phyloP scores from a whole-genome alignment of 306 rosid species.

The Vigna reflexopilosa region DNA sequence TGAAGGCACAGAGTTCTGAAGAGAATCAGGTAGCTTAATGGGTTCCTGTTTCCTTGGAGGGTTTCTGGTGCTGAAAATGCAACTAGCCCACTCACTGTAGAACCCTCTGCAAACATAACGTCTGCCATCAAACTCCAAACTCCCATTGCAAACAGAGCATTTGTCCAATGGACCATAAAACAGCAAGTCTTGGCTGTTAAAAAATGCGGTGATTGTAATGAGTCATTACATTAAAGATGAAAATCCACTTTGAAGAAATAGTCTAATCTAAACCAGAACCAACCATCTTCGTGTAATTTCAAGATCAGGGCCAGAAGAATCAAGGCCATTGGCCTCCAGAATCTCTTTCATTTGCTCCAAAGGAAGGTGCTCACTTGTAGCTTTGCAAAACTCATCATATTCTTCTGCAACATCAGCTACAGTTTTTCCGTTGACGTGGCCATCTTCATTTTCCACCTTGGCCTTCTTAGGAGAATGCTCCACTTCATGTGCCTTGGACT shows the following conservation, averaged over 20 bases:
- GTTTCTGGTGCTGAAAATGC: slow-evolving; percentile 69
- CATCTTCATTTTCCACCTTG: slow-evolving; percentile 61
- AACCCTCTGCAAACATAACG: slow-evolving; percentile 69
- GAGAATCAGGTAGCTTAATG: slow-evolving; percentile 64
- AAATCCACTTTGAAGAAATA: neutral
- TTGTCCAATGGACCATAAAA: slow-evolving; percentile 72
- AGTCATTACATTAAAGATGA: slow-evolving; percentile 14
- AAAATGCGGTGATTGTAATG: neutral
- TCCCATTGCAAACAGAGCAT: slow-evolving; percentile 76
- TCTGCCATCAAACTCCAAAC: slow-evolving; percentile 70
- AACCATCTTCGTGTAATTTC: slow-evolving; percentile 66
- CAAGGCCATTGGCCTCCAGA: slow-evolving; percentile 67
- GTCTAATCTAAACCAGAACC: slow-evolving; percentile 31
- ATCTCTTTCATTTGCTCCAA: slow-evolving; percentile 65
- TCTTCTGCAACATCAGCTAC: slow-evolving; percentile 45
- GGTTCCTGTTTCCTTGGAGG: slow-evolving; percentile 78
- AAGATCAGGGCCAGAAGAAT: slow-evolving; percentile 62
- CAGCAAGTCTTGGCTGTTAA: slow-evolving; percentile 79
- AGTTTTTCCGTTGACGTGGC: slow-evolving; percentile 55
- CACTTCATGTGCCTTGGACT: slow-evolving; percentile 65
- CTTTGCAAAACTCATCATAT: slow-evolving; percentile 64
- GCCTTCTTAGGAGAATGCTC: slow-evolving; percentile 71
- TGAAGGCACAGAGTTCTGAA: slow-evolving; percentile 60
- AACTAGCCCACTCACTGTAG: slow-evolving; percentile 82
- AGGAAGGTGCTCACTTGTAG: slow-evolving; percentile 60